Conservation (phyloP, 2,329 filamentous ascomycete species). For the Verticillium klebahnii region DNA sequence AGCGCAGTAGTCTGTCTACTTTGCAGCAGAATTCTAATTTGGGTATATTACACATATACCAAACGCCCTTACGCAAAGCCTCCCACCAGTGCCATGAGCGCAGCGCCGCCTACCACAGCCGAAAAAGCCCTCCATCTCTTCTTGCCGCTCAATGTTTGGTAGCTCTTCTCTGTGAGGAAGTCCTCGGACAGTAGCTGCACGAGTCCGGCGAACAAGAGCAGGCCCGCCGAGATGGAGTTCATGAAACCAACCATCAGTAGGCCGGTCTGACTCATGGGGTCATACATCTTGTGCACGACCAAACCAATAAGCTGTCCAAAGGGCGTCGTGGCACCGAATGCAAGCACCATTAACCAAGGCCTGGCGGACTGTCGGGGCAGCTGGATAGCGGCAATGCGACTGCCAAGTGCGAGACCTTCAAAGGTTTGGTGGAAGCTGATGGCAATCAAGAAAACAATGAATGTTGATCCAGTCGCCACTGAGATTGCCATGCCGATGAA, state of each 20-base stretch:
- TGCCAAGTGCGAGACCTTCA: slow-evolving; percentile 80
- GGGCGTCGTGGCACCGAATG: slow-evolving; percentile 63
- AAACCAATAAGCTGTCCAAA: slow-evolving; percentile 70
- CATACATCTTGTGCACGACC: slow-evolving; percentile 72
- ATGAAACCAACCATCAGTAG: slow-evolving; percentile 81
- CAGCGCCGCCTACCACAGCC: slow-evolving; percentile 58
- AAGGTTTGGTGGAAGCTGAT: slow-evolving; percentile 86
- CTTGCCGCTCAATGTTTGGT: slow-evolving; percentile 58
- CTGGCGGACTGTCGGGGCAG: slow-evolving; percentile 70
- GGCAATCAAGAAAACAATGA: slow-evolving; percentile 73
- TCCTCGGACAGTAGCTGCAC: slow-evolving; percentile 84
- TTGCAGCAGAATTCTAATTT: neutral
- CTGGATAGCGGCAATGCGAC: slow-evolving; percentile 76
- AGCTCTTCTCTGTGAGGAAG: slow-evolving; percentile 73
- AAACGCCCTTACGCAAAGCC: slow-evolving; percentile 56
- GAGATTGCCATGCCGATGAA: slow-evolving; percentile 87
- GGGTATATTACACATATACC: neutral
- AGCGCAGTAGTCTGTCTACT: neutral
- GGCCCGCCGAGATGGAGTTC: slow-evolving; percentile 77
- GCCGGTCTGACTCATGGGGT: slow-evolving; percentile 70
- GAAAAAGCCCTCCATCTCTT: slow-evolving; percentile 59
- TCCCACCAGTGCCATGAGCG: slow-evolving; percentile 67
- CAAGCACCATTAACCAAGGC: slow-evolving; percentile 79
- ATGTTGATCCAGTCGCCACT: slow-evolving; percentile 73
- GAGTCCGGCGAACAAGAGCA: slow-evolving; percentile 76